Evolutionary conservation across 2,329 filamentous ascomycete genomes (phyloP).

Genomic region (Aspergillus aculeatus): DNA sequence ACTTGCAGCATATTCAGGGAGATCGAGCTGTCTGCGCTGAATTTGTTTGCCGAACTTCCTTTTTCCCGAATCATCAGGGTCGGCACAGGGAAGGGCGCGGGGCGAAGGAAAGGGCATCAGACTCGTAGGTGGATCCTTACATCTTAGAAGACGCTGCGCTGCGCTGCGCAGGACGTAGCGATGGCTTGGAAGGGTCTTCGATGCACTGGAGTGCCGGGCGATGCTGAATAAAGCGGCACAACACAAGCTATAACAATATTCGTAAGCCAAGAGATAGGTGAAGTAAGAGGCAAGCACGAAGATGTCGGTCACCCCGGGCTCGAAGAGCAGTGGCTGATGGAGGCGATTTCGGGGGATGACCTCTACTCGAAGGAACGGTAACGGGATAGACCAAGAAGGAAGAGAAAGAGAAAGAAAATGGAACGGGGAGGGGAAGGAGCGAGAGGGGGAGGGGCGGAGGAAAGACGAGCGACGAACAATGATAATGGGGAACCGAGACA

Average conservation of each 20-base stretch:
- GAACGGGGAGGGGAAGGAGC: neutral
- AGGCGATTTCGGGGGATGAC: neutral
- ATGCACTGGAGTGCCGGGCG: constrained; percentile 7
- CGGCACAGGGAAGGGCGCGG: neutral
- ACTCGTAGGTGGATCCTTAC: constrained; percentile 14
- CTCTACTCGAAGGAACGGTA: neutral
- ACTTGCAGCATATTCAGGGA: constrained; percentile 97
- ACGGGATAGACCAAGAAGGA: neutral
- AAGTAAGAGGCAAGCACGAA: neutral
- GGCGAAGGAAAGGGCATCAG: neutral
- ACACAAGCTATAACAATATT: neutral
- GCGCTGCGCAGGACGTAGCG: constrained; percentile 3
- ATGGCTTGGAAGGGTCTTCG: constrained; percentile 9
- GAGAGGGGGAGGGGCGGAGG: neutral
- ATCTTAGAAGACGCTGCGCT: constrained; percentile 16
- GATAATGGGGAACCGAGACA: neutral
- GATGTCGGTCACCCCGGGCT: neutral
- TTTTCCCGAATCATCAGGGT: constrained; percentile 17
- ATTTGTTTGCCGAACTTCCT: constrained; percentile 99
- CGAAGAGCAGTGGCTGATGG: neutral
- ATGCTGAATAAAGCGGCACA: constrained; percentile 5
- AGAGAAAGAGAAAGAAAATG: neutral
- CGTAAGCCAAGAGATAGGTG: constrained; percentile 1
- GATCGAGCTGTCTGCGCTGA: constrained; percentile 97
- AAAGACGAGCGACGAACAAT: neutral